Conservation (phyloP, 1,284 basidiomycete genomes). For the Phaffia rhodozyma region DNA sequence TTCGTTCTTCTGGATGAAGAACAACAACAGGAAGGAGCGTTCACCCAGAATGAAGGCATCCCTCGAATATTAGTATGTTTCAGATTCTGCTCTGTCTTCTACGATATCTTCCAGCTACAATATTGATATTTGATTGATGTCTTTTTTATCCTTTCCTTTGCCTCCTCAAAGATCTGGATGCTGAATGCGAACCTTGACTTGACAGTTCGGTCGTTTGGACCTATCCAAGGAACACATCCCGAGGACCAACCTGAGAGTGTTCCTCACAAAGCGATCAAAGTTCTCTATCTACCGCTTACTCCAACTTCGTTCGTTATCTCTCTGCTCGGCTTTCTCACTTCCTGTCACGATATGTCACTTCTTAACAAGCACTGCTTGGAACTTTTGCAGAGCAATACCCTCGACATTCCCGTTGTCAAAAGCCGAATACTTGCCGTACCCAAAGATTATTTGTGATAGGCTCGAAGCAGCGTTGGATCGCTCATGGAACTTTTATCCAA, state of each 20-base stretch:
- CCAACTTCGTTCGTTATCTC: background rate
- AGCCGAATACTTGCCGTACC: conserved; percentile 1
- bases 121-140: background rate
- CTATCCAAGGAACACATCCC: background rate
- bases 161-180: conserved; percentile 10
- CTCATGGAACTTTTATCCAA: background rate
- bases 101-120: background rate
- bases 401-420: background rate
- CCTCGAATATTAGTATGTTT: conserved; percentile 4
- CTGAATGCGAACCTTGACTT: conserved; percentile 8
- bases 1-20: conserved; percentile 15
- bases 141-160: background rate
- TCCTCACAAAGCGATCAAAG: background rate
- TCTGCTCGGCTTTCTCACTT: background rate
- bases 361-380: background rate
- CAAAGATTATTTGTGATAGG: background rate
- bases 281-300: background rate
- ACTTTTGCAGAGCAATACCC: background rate
- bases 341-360: background rate
- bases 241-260: too few species aligned
- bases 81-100: background rate
- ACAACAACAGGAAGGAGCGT: background rate
- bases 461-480: background rate
- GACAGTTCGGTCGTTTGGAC: background rate
- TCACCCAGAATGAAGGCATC: too few species aligned